Evolutionary conservation across 2,329 filamentous ascomycete species (phyloP).

Genomic region (Myriosclerotinia curreyana): DNA sequence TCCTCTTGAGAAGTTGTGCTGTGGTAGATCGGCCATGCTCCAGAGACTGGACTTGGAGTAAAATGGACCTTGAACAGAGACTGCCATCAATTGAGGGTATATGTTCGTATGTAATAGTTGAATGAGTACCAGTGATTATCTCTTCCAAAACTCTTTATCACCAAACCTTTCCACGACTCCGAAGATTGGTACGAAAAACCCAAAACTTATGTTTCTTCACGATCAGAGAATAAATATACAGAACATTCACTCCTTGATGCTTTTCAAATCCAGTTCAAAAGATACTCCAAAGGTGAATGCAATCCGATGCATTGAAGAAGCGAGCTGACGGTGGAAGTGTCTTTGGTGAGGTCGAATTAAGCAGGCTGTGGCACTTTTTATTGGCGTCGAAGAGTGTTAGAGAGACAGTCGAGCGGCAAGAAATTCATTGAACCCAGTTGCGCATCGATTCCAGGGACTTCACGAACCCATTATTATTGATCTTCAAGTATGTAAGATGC

Average conservation of each 20-base stretch:
- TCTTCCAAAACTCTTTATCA: not conserved
- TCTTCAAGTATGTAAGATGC: constrained; percentile 27
- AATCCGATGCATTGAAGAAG: constrained; percentile 17
- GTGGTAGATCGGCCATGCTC: constrained; percentile 35
- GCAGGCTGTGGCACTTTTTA: constrained; percentile 21
- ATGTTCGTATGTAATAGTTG: constrained; percentile 17
- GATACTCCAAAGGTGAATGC: not conserved
- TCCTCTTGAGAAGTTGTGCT: constrained; percentile 30
- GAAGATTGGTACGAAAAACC: not conserved
- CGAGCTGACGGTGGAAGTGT: constrained; percentile 14
- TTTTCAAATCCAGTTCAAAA: constrained; percentile 13
- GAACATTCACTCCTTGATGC: constrained; percentile 19
- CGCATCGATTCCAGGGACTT: constrained; percentile 26
- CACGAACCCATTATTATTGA: constrained; percentile 29
- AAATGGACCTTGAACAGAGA: constrained; percentile 36
- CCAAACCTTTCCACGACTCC: constrained; percentile 5
- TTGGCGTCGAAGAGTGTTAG: constrained; percentile 17
- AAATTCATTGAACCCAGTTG: constrained; percentile 15
- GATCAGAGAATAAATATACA: constrained; percentile 6
- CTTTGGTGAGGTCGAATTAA: constrained; percentile 13
- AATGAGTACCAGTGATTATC: constrained; percentile 24
- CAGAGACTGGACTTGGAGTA: constrained; percentile 37
- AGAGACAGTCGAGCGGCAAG: constrained; percentile 18
- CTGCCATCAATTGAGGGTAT: constrained; percentile 38
- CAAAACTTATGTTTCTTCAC: not conserved